Base-by-base conservation (phyloP, 192 early-diverging fungal species). In the Geranomyces variabilis region DNA sequence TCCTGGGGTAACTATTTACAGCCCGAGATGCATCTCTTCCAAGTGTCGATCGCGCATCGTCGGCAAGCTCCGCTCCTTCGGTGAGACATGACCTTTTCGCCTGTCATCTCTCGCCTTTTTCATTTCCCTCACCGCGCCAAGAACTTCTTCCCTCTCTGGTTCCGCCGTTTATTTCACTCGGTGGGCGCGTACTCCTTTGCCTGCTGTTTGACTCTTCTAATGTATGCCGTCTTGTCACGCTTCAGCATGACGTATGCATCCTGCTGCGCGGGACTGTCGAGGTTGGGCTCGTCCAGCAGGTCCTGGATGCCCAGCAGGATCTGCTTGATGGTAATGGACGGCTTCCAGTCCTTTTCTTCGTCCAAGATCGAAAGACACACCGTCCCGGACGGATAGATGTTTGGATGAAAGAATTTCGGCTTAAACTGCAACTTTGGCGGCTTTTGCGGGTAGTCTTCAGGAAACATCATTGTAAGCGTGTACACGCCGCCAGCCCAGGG, bases 291-390 rank as follows among this genome's bases (percentile, higher is more conserved):
- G 60, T 93, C 83, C 33, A 99, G 82, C 65, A 99, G 77, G 66
- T 94, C 93, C 60, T 83, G 95, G 62, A 99, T 92, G 46, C 96
- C 96, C 22, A 96, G 81, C 44, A 99, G 76, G 68, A 99, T 96
- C 88, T 99, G 96, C 66, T 99, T 99, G 61, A 99, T 82, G 6
- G 93, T 97, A 66, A 99, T 96, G 21, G 93, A 90, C 0, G 79
- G 80, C 67, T 84, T 81, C 80, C 80, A 84, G 66, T 83, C 96
- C 67, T 98, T 90, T 19, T 97, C 95, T 53, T 93, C 95, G 69
- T 97, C 95, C 60, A 99, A 78, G 71, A 99, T 99, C 0, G 94
- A 96, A 49, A 99, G 81, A 66, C 97, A 99, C 22, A 99, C 94
- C 1, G 95, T 97, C 65, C 97, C 97, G 2, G 93, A 95, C 21